Percentiles rank a stretch among this genome's conserved stretches.
These are phyloP conservation scores for Carex arenaria DNA, from an alignment of 202 grass and related monocot genomes.

Conservation along the genomic window DNA sequence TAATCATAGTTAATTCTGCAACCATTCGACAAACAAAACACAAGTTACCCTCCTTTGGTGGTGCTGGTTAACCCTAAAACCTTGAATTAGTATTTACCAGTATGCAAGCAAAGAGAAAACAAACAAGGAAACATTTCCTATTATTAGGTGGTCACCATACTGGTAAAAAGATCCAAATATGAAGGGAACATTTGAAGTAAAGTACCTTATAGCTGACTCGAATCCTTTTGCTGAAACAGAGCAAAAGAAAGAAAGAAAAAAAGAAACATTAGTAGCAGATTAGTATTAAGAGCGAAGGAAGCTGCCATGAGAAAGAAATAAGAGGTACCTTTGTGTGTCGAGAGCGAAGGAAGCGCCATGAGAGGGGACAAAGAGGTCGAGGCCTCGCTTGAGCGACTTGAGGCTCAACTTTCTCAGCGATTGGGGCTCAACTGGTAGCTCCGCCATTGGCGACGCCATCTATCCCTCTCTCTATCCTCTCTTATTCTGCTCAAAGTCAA, in stretches of 20 bases:
- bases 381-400: slow-evolving; percentile 74
- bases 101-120: neutral
- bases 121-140: neutral
- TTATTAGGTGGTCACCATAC: neutral
- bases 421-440: slow-evolving; percentile 67
- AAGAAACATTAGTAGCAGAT: too few species aligned
- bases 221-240: slow-evolving; percentile 55
- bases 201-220: slow-evolving; percentile 70
- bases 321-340: slow-evolving; percentile 60
- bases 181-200: neutral
- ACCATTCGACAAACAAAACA: neutral
- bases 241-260: neutral
- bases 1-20: neutral
- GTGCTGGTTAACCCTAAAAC: neutral
- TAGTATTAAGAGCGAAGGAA: neutral
- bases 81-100: neutral
- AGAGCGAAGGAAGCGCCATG: slow-evolving; percentile 44
- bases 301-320: neutral
- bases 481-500: too few species aligned
- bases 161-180: slow-evolving; percentile 3
- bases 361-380: slow-evolving; percentile 70
- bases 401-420: slow-evolving; percentile 95
- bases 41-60: neutral
- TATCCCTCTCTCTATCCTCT: neutral
- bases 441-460: slow-evolving; percentile 31